Evolutionary conservation across 371 early-diverging fungal species (phyloP).

Genomic region (Encephalitozoon intestinalis): DNA sequence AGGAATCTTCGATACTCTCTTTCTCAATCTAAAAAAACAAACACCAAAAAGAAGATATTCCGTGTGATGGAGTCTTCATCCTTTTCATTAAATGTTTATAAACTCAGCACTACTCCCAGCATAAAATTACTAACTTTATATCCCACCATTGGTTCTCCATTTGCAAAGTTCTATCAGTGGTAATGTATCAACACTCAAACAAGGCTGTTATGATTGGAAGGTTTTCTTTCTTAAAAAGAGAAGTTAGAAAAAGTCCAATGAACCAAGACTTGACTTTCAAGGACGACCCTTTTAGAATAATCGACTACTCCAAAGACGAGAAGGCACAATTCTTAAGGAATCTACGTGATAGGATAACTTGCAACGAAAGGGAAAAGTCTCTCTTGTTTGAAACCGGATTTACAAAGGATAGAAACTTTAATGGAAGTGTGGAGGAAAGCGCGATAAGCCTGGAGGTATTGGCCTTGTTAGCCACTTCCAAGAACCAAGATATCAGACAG

Average conservation of each 20-base stretch:
- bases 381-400: constrained; percentile 3
- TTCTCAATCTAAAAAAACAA: neutral
- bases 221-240: neutral
- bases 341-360: constrained; percentile 1
- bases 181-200: neutral
- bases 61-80: neutral
- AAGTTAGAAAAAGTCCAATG: neutral
- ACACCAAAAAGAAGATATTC: constrained; percentile 13
- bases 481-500: neutral
- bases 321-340: neutral
- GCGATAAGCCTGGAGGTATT: neutral
- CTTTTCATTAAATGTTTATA: neutral
- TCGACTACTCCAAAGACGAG: neutral
- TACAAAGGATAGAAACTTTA: neutral
- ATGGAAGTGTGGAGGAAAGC: neutral
- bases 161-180: neutral
- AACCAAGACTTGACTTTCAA: neutral
- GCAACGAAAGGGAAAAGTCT: constrained; percentile 10
- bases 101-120: too few species aligned
- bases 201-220: neutral
- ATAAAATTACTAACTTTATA: too few species aligned
- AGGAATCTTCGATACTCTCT: constrained; percentile 61
- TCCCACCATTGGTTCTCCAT: neutral
- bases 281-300: neutral
- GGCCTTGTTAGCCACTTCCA: neutral